Base-by-base conservation (phyloP, 208 protist genomes). In the Trypanosoma conorhini region DNA sequence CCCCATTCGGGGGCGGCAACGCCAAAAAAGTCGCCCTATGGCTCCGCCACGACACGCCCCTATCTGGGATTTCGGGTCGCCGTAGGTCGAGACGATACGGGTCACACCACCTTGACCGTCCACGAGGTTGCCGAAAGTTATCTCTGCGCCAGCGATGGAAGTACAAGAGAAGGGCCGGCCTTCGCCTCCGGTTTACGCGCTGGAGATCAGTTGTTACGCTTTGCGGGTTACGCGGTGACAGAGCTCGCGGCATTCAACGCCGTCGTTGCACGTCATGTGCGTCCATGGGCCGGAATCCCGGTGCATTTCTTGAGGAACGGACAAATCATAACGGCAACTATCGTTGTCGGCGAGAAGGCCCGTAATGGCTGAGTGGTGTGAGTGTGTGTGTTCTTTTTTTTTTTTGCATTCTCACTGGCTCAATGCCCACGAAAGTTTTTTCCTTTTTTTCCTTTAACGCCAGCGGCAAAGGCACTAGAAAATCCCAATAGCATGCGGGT, bases 211-310 rank as follows among this genome's bases (percentile, higher is more conserved):
- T 79, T 95, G 0, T 62, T 87, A 52, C 90, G 90, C 54, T 95
- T 95, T 67, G 90, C 86, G 8, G 87, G 87, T 28, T 95, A 93
- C 70, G 72, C 87, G 1, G 90, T 95, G 30, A 95, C 90, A 17
- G 90, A 95, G 62, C 80, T 95, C 10, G 79, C 90, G 21, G 82
- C 90, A 30, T 95, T 95, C 67, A 95, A 95, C 59, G 79, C 87
- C 21, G 80, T 95, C 19, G 87, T 92, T 5, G 76, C 86, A 33
- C 82, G 90, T 17, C 87, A 95, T 69, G 81, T 88, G 63, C 77
- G 79, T 24, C 64, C 80, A 15, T 79, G 72, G 10, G 77, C 65
- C 21, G 70, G 74, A 48, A 68, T 95, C 31, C 87, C 85, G 19
- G 79, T 95, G 0, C 80, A 84, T 9, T 64, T 95, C 15, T 63